A percentile compares a stretch with the other conserved stretches of the same genome.
phyloP scores from a whole-genome alignment of 805 yeast genomes.

The Myxozyma geophila region DNA sequence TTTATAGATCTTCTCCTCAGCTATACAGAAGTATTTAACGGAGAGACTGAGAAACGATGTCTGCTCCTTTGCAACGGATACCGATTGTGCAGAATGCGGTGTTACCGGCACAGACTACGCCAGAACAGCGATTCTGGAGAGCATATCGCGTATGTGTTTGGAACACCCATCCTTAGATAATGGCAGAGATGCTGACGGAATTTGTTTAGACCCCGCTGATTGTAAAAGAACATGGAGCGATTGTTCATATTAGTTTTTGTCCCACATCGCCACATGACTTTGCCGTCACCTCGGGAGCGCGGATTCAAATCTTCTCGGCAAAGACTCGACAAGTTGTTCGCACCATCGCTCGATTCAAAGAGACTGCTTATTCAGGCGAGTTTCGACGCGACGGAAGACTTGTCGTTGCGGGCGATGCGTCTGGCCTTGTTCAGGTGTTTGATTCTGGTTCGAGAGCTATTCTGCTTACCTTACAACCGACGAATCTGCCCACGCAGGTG shows the following conservation, averaged over 20 bases:
- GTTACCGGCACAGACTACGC: constrained; percentile 81
- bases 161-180: too few relatives aligned
- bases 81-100: constrained; percentile 71
- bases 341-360: constrained; percentile 86
- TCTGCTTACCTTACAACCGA: constrained; percentile 78
- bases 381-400: constrained; percentile 90
- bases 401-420: constrained; percentile 91
- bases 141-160: constrained; percentile 55
- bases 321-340: constrained; percentile 89
- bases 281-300: constrained; percentile 88
- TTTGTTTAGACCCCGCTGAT: constrained; percentile 66
- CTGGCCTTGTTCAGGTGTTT: constrained; percentile 88
- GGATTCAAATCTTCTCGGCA: constrained; percentile 92
- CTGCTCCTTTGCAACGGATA: constrained; percentile 69
- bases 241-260: constrained; percentile 84
- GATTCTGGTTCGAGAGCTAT: constrained; percentile 82
- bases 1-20: not conserved
- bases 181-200: not conserved
- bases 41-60: constrained; percentile 54
- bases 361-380: constrained; percentile 89
- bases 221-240: constrained; percentile 91
- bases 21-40: not conserved
- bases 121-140: constrained; percentile 94
- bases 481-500: constrained; percentile 87
- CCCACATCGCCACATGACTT: constrained; percentile 87